Base-by-base conservation (phyloP, 768 basidiomycete genomes). In the Pleurotus platypus region DNA sequence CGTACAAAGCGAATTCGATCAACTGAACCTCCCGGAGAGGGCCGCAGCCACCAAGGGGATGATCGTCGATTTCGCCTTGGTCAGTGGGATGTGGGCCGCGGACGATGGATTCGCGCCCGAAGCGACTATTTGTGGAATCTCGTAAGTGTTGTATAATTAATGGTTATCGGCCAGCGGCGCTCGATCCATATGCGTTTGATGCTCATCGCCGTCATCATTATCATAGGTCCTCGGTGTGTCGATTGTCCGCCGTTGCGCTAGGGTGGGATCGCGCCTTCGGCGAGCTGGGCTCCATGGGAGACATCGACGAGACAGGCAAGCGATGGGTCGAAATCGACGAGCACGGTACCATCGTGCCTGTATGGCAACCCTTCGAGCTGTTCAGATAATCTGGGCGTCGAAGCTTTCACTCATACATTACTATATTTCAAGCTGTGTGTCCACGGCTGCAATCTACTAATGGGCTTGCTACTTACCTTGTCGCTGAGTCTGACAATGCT, bases 271-370 rank as follows among this genome's bases (percentile, higher is more conserved):
- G 73, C 22, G 82, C 86, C 0, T 88, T 89, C 62, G 86, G 85
- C 0, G 65, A 73, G 16, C 75, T 81, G 11, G 74, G 77, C 60
- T 65, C 67, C 2, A 70, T 70, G 69, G 85, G 84, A 12, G 58
- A 69, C 18, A 70, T 82, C 13, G 81, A 85, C 60, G 63, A 77
- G 22, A 64, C 70, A 16, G 62, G 63, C 20, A 78, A 77, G 63
- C 72, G 77, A 11, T 89, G 87, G 87, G 70, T 86, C 2, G 87
- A 89, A 47, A 73, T 88, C n/a, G 87, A 89, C 62, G 69, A 79
- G 60, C 76, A 77, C 49, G 86, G 83, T 0, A 61, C 50, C n/a
- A 65, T 85, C 42, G 61, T 76, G 27, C 87, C 87, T 9, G 69
- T 75, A 5, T 89, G 87, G 87, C 62, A 70, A 40, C 72, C 85